These are phyloP conservation scores for Chaetomiaceae sp. DNA, from an alignment of 2,329 filamentous ascomycete species.

Conservation along the genomic window DNA sequence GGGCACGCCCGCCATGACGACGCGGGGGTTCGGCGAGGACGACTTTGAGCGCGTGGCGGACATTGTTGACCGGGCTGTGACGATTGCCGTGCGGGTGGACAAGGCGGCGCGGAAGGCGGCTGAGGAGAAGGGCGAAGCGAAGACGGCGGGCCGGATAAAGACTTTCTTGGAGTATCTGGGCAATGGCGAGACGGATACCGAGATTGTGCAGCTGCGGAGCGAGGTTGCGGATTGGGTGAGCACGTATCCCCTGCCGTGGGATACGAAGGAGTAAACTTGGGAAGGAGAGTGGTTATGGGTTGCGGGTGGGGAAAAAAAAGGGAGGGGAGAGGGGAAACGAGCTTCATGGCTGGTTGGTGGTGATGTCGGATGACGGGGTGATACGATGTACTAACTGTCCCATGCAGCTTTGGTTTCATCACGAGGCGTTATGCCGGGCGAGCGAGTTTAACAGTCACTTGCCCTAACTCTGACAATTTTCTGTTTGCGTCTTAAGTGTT, in stretches of 20 bases:
- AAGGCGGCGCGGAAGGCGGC: slow-evolving; percentile 66
- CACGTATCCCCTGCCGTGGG: slow-evolving; percentile 69
- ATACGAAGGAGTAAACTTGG: slow-evolving; percentile 34
- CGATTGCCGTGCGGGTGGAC: slow-evolving; percentile 71
- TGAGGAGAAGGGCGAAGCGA: slow-evolving; percentile 58
- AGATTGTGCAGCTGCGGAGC: slow-evolving; percentile 67
- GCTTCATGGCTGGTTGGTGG: no score
- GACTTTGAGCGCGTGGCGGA: slow-evolving; percentile 86
- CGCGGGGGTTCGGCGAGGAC: slow-evolving; percentile 80
- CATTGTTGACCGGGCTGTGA: slow-evolving; percentile 78
- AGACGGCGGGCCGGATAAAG: slow-evolving; percentile 60
- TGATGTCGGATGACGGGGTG: neutral
- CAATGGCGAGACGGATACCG: slow-evolving; percentile 61
- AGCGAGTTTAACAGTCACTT: slow-evolving; percentile 25
- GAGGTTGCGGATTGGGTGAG: slow-evolving; percentile 78
- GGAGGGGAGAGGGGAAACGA: no score
- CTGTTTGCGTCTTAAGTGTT: no score
- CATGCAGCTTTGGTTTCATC: neutral
- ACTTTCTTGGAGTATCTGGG: slow-evolving; percentile 65
- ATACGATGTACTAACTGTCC: neutral
- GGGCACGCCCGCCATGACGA: slow-evolving; percentile 97
- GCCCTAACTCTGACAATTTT: slow-evolving; percentile 4
- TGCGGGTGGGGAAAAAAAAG: neutral
- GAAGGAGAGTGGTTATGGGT: no score
- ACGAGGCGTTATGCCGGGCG: slow-evolving; percentile 7